Base-by-base conservation (phyloP, 257 asterid species). In the Parsonsia alboflavescens region DNA sequence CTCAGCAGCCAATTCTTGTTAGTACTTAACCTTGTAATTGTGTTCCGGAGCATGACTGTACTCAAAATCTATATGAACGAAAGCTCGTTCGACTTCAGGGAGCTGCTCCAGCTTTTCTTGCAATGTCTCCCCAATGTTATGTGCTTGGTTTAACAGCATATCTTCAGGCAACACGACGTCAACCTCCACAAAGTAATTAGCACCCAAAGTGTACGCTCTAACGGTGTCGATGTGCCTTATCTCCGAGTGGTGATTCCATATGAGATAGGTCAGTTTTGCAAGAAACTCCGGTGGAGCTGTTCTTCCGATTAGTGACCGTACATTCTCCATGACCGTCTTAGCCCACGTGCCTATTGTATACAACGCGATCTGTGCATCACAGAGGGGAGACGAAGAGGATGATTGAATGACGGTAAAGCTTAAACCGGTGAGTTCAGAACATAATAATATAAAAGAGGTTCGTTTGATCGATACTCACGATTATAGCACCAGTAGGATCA, bases 281-380 rank as follows among this genome's bases (percentile, higher is more conserved):
- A 93, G 91, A 78, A 87, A 93, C 49, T 91, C 98, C n/a, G 98
- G 97, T 7, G 98, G 97, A 6, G 98, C 96, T 21, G 98, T 84
- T 80, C 97, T 87, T 73, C 97, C 97, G 3, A 93, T 93, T 50
- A 93, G 88, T 28, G 94, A 85, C 85, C 89, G 64, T 57, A 93
- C 97, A 24, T 91, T 91, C 77, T 93, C 98, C 10, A 93, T 41
- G 28, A 93, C 98, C 5, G 97, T 91, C 86, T 74, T 90, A 19
- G 97, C 85, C 97, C 98, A 93, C 0, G 98, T 93, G 82, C 78
- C 79, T 77, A 93, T 93, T 21, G 97, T 93, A 76, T 93, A 93
- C 61, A 91, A 10, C 8, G 98, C 96, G 21, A 93, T 93, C 97
- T 92, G 84, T 73, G 83, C 4, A 28, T 17, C 39, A 36, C 54